These are phyloP conservation scores for Talaromyces piceae DNA, from an alignment of 2,329 filamentous ascomycete genomes.

Conservation along the genomic window DNA sequence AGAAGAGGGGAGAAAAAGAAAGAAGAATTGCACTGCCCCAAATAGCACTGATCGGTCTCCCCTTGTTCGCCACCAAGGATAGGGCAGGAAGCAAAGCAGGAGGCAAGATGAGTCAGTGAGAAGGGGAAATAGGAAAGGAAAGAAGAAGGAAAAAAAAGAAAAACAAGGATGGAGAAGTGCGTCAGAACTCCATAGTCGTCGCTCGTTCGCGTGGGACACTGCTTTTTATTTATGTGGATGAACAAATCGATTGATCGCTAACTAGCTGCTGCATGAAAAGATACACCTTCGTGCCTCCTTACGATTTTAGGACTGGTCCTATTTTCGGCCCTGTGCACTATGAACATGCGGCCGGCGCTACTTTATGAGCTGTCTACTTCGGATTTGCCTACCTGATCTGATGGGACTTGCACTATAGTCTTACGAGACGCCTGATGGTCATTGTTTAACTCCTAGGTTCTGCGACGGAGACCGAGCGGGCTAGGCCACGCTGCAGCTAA, in stretches of 20 bases:
- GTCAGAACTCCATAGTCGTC: background rate
- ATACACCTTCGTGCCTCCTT: background rate
- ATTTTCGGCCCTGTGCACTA: background rate
- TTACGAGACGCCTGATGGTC: background rate
- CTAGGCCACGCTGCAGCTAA: conserved; percentile 3
- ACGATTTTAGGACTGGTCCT: background rate
- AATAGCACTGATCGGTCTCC: background rate
- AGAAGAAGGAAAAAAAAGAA: background rate
- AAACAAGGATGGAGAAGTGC: background rate
- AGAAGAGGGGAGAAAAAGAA: no score
- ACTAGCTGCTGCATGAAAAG: background rate
- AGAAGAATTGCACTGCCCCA: background rate
- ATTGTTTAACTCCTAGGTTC: background rate
- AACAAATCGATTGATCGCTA: background rate
- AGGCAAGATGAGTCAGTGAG: background rate
- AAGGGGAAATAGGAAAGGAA: background rate
- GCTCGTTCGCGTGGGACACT: background rate
- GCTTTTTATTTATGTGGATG: background rate
- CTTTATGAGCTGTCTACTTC: background rate
- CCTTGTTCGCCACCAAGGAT: background rate
- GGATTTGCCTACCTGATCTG: background rate
- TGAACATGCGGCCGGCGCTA: background rate
- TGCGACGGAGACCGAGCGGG: background rate
- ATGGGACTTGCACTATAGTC: background rate
- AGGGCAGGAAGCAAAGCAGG: background rate